Base-by-base conservation (phyloP, 306 rosid genomes). In the Prunus kanzakura region DNA sequence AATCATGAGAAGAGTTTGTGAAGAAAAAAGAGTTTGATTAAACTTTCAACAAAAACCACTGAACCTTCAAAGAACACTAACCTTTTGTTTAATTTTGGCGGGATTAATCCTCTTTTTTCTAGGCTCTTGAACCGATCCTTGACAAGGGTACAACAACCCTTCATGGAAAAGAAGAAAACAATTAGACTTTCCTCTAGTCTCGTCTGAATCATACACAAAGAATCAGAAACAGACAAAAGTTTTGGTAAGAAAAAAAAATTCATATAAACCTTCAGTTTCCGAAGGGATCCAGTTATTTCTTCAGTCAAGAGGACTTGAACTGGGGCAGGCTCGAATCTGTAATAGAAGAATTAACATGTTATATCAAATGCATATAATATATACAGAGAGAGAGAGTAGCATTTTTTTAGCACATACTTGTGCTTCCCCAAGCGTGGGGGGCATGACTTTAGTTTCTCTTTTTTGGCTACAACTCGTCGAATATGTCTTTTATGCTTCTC, bases 371-470 rank as follows among this genome's bases (percentile, higher is more conserved):
- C 2, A 41, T 38, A 3, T 22, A 18, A 47, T 29, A 18, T 4
- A 52, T 52, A 18, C 57, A 49, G 1, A 47, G 60, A 49, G 16
- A 49, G 67, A 41, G 41, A 58, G 18, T 35, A 15, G 68, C 10
- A 10, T 56, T 57, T 69, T 19, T 2, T 25, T 38, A 41, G 10
- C 35, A 79, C 91, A 78, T 86, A 92, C 99, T 89, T 96, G 91
- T 92, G 83, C 82, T 82, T 96, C 62, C 99, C 99, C 79, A 92
- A 49, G 61, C 98, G 93, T 10, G 98, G 93, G 35, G 98, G 98
- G 61, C 88, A 74, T 56, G 88, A 16, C 76, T 89, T 92, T 18
- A 89, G 80, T 83, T 82, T 87, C 67, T 96, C 99, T 80, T 91
- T 82, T 81, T 86, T 92, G 51, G 93, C 96, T 72, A 86, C 87